Base-by-base conservation (phyloP, 306 rosid genomes). In the Nissolia schottii region DNA sequence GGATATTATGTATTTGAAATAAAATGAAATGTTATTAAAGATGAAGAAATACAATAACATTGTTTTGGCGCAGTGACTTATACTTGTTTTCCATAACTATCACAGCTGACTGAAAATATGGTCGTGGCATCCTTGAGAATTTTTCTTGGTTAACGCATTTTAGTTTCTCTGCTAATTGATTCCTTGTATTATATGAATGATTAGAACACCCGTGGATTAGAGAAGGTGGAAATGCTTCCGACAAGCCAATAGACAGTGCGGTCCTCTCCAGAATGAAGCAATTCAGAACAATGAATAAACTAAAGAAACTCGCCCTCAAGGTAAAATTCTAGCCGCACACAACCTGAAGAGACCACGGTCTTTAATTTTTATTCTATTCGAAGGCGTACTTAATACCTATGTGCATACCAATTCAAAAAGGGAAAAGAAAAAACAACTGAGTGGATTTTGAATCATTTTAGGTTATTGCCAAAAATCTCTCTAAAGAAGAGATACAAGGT, bases 221-320 rank as follows among this genome's bases (percentile, higher is more conserved):
- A 84, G 98, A 93, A 84, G 94, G 81, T 34, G 96, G 96, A 67
- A 88, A 83, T 76, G 98, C 98, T 43, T 82, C 97, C 22, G 96
- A 93, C 87, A 90, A 83, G 77, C 96, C 97, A 40, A 93, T 90
- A 31, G 98, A 93, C 81, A 88, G 93, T 50, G 98, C 97, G 22
- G 97, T 93, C 46, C 93, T 90, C 45, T 86, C 98, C 15, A 84
- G 98, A 85, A 84, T 92, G 96, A 92, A 92, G 87, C 98, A 92
- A 76, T 92, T 92, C 77, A 87, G 95, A 82, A 96, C 92, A 23
- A 92, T 92, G 98, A 92, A 92, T 77, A 90, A 92, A 78, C 88
- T 92, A 27, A 92, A 92, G 84, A 86, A 90, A 81, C 95, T 92
- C 55, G 98, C 98, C 49, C 82, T 93, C 58, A 93, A 90, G 96